Evolutionary conservation across 352 stramenopile species (phyloP), one percentile per base, ranked within the genome.

Genomic region (Globisporangium barbulae): DNA sequence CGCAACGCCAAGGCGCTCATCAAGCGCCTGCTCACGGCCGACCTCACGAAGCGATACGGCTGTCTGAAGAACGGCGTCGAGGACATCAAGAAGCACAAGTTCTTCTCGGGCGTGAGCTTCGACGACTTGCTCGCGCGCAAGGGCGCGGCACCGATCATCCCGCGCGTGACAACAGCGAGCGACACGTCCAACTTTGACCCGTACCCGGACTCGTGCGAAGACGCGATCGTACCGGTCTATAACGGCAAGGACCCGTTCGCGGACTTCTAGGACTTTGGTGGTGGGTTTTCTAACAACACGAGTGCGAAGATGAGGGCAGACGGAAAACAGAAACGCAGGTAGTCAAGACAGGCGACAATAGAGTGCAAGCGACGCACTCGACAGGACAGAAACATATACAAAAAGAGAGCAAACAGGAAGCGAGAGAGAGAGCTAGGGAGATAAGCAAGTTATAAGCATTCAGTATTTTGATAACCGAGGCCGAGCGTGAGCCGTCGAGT

Each of bases 41-140:
- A 99, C 66, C 80, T 98, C n/a, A 98, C 96, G 3, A 98, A 98
- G 74, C 90, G 97, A 52, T 98, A 97, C 65, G 97, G 97, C 39
- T 99, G 95, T 78, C 78, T 99, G 25, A 98, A 98, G 84, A 94
- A 91, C 62, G 96, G 96, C 8, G 91, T 96, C 3, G 73, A 93
- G 42, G 97, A 99, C 71, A 97, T 99, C 60, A 98, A 98, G 79
- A 97, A 97, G 61, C 91, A 98, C 82, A 98, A 98, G 77, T 99
- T 96, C 75, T 98, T 98, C 68, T 67, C 74, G 21, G 90, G 89
- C 41, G 71, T 98, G 39, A 90, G 96, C 71, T 99, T 91, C 79
- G 87, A 97, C 22, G 83, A 92, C 50, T 70, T 98, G 31, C 61
- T 98, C 21, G 79, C 85, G 64, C 79, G 85, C 71, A 96, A 98